Evolutionary conservation across 306 rosid genomes (phyloP), one percentile per base, ranked within the genome.

Genomic region (Hippophae tibetana): DNA sequence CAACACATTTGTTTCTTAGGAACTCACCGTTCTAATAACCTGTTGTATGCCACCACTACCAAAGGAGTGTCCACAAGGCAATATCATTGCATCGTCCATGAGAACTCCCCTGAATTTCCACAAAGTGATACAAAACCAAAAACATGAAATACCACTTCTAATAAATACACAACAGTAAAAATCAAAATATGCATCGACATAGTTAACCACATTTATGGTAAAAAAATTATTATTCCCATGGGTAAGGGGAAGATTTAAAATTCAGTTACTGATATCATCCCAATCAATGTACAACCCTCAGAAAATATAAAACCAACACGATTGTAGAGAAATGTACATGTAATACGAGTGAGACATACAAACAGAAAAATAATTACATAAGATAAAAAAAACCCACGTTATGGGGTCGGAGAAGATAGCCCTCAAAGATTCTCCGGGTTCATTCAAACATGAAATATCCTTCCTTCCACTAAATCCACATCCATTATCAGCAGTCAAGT

Each of bases 61-160:
- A 54, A 88, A 93, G 57, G 99, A 93, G 81, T 93, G 99, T n/a
- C 99, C 99, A 61, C 99, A 93, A 43, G 99, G 89, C 72, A 93
- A 76, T 84, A 93, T 93, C 95, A 93, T 77, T 9, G 99, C 99
- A 59, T 93, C 99, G 47, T 93, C 94, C 99, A 93, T 93, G 27
- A 93, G 94, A 66, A 82, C 75, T 50, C 96, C 90, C 70, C 99
- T 93, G 81, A 51, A 79, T 67, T 73, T 59, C 69, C 13, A 74
- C 38, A 78, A 60, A 42, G 62, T 8, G 55, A 47, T 47, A 66
- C 25, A 57, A 53, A 56, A 51, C 8, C 13, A 52, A 62, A 25
- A 10, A 10, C 54, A 45, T 26, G 11, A 45, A 25, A 47, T 5
- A 47, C 14, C 5, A 10, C 9, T 23, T 45, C 25, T 57, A 31